Evolutionary conservation across 1,284 basidiomycete species (phyloP).

Genomic region (Phlebopus sp.): DNA sequence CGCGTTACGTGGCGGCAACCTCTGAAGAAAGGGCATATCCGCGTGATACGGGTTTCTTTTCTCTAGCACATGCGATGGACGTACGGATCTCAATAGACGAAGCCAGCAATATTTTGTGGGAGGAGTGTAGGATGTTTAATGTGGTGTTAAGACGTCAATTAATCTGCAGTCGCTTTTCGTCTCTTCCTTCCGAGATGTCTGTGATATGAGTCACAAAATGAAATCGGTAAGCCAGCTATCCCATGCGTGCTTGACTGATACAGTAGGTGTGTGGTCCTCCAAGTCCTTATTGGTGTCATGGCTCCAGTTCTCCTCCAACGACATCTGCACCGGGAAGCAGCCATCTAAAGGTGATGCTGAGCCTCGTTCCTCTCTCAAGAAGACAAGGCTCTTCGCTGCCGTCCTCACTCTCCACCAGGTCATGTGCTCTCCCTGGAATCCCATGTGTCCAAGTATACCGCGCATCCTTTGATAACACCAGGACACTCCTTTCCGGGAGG

Average conservation of each 20-base stretch:
- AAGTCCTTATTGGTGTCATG: not conserved
- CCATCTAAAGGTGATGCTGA: slow-evolving; percentile 81
- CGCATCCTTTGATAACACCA: slow-evolving; percentile 73
- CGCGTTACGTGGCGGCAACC: slow-evolving; percentile 79
- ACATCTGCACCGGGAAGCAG: slow-evolving; percentile 73
- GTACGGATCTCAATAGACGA: slow-evolving; percentile 26
- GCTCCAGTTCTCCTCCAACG: slow-evolving; percentile 49
- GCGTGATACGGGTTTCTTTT: slow-evolving; percentile 10
- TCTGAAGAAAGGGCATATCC: slow-evolving; percentile 8
- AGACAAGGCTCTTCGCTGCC: slow-evolving; percentile 30
- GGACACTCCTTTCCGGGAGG: slow-evolving; percentile 62
- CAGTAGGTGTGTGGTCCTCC: slow-evolving; percentile 3
- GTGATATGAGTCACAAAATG: slow-evolving; percentile 1
- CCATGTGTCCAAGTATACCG: slow-evolving; percentile 68
- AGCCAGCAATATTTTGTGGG: slow-evolving; percentile 1
- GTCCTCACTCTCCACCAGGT: slow-evolving; percentile 41
- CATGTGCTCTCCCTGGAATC: slow-evolving; percentile 52
- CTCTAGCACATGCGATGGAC: slow-evolving; percentile 14
- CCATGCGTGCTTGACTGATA: slow-evolving; percentile 4
- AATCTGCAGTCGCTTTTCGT: slow-evolving; percentile 23
- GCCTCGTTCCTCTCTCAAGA: slow-evolving; percentile 52
- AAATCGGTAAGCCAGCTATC: slow-evolving; percentile 3
- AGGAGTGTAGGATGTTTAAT: slow-evolving; percentile 14
- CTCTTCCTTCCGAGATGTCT: not conserved
- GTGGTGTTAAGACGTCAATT: slow-evolving; percentile 23